phyloP scores from a whole-genome alignment of 805 yeast genomes.

The Zygotorulaspora sp. region DNA sequence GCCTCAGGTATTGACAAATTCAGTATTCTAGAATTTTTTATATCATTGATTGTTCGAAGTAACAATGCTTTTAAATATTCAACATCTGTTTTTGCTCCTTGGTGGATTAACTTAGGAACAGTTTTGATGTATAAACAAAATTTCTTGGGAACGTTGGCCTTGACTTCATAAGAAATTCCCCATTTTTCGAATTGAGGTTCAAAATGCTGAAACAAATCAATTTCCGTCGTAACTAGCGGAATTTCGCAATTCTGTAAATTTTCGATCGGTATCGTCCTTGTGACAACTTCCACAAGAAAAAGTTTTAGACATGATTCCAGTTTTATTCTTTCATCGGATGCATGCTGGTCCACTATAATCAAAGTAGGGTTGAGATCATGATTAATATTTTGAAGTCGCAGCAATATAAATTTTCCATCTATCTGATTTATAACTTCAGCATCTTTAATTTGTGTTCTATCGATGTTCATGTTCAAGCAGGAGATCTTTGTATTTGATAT shows the following conservation, averaged over 20 bases:
- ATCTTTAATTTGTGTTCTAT: slow-evolving; percentile 19
- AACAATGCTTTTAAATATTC: slow-evolving; percentile 38
- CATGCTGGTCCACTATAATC: slow-evolving; percentile 72
- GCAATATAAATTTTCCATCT: slow-evolving; percentile 59
- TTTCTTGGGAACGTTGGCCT: not conserved
- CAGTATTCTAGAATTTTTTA: slow-evolving; percentile 32
- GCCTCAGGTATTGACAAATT: slow-evolving; percentile 6
- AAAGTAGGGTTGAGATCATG: slow-evolving; percentile 21
- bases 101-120: slow-evolving; percentile 42
- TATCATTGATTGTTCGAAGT: slow-evolving; percentile 43
- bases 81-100: slow-evolving; percentile 31
- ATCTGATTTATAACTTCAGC: slow-evolving; percentile 51
- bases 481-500: not conserved
- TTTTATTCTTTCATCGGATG: slow-evolving; percentile 70
- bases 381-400: slow-evolving; percentile 22
- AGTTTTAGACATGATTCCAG: slow-evolving; percentile 49
- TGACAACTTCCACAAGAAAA: slow-evolving; percentile 32
- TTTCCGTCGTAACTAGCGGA: slow-evolving; percentile 32
- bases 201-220: slow-evolving; percentile 32
- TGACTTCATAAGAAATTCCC: slow-evolving; percentile 40
- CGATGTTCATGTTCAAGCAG: slow-evolving; percentile 3
- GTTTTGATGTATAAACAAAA: slow-evolving; percentile 35
- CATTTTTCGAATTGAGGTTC: slow-evolving; percentile 36
- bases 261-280: slow-evolving; percentile 17
- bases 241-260: slow-evolving; percentile 14